Evolutionary conservation across 306 rosid species (phyloP).

Genomic region (Crataegus laevigata): DNA sequence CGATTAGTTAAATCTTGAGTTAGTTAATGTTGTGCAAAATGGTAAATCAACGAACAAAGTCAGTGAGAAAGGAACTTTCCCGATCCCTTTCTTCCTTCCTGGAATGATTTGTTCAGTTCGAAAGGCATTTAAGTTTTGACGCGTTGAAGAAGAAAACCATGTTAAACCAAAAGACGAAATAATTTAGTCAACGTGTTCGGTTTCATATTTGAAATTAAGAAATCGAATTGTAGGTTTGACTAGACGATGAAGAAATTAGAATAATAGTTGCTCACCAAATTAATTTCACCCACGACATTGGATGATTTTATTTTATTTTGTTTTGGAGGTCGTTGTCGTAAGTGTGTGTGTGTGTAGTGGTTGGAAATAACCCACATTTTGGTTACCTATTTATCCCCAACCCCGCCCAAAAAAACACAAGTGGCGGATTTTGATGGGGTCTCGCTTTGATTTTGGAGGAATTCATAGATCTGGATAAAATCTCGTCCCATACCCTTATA

Average conservation of each 20-base stretch:
- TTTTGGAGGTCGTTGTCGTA: not conserved
- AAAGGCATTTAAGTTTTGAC: not conserved
- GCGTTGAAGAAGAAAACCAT: not conserved
- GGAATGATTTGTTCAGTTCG: not conserved
- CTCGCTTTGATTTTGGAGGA: not conserved
- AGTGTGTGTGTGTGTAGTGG: conserved; percentile 16
- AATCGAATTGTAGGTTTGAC: conserved; percentile 7
- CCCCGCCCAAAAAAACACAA: not conserved
- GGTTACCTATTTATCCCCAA: not conserved
- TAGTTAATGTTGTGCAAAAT: not conserved
- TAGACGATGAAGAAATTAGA: not conserved
- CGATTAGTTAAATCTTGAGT: not conserved
- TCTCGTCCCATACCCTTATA: too few relatives aligned
- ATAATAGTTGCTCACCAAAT: conserved; percentile 45
- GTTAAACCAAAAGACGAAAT: not conserved
- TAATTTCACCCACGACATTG: conserved; percentile 15
- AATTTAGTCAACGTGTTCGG: conserved; percentile 17
- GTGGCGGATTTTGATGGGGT: not conserved
- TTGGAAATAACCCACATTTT: conserved; percentile 7
- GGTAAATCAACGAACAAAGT: not conserved
- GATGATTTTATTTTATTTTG: not conserved
- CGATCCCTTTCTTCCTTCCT: not conserved
- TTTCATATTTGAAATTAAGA: not conserved
- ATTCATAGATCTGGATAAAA: too few relatives aligned
- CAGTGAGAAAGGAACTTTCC: not conserved